Conservation (phyloP, 140 eudicot genomes). For the Stevia rebaudiana region DNA sequence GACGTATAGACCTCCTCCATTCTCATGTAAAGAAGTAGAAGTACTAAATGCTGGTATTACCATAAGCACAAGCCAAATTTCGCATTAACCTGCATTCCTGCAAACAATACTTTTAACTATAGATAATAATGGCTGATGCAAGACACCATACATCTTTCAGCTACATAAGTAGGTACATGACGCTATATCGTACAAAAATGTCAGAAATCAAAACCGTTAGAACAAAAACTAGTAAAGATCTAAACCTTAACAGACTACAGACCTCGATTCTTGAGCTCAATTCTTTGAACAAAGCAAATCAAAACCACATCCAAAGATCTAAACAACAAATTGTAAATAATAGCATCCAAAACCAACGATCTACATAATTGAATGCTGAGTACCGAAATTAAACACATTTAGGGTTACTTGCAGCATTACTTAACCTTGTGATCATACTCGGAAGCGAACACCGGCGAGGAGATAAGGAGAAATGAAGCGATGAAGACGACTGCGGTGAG, state of each 20-base stretch:
- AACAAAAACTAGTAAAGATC: conserved; percentile 22
- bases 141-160: conserved; percentile 1
- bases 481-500: conserved; percentile 17
- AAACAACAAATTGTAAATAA: not conserved
- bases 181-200: conserved; percentile 5
- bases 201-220: not conserved
- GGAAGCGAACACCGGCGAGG: conserved; percentile 63
- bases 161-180: conserved; percentile 17
- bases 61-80: not conserved
- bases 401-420: conserved; percentile 20
- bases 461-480: conserved; percentile 30
- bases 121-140: not conserved
- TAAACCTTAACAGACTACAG: conserved; percentile 25
- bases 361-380: conserved; percentile 15
- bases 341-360: conserved; percentile 25
- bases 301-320: conserved; percentile 24
- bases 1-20: not conserved
- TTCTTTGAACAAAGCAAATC: conserved; percentile 1
- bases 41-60: conserved; percentile 1
- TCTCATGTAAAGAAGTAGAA: conserved; percentile 2
- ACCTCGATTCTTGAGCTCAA: conserved; percentile 18
- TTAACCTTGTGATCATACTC: conserved; percentile 76
- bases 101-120: conserved; percentile 5
- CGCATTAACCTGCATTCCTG: conserved; percentile 3
- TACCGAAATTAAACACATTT: conserved; percentile 2